phyloP scores from a whole-genome alignment of 306 rosid species.

The Begonia masoniana region DNA sequence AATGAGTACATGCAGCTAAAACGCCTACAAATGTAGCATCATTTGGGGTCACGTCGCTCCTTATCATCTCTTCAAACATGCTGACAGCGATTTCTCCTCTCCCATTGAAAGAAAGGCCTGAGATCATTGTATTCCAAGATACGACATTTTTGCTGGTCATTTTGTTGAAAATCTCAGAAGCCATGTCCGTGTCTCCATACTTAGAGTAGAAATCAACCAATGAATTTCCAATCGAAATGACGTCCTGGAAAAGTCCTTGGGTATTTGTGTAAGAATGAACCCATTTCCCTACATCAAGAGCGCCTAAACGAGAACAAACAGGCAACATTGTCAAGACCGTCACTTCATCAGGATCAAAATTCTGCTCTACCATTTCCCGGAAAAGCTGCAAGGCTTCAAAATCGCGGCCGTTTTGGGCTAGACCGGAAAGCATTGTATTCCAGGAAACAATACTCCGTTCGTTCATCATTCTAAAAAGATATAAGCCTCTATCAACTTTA shows the following conservation, averaged over 20 bases:
- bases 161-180: slow-evolving; percentile 31
- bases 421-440: slow-evolving; percentile 62
- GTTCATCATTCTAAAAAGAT: slow-evolving; percentile 43
- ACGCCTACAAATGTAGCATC: slow-evolving; percentile 55
- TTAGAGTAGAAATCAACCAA: slow-evolving; percentile 64
- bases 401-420: slow-evolving; percentile 29
- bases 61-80: slow-evolving; percentile 55
- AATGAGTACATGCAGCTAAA: slow-evolving; percentile 64
- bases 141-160: slow-evolving; percentile 46
- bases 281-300: slow-evolving; percentile 50
- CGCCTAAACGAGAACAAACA: slow-evolving; percentile 60
- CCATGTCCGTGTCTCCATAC: slow-evolving; percentile 45
- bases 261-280: slow-evolving; percentile 32
- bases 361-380: slow-evolving; percentile 34
- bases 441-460: slow-evolving; percentile 56
- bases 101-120: slow-evolving; percentile 70
- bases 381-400: slow-evolving; percentile 43
- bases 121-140: slow-evolving; percentile 67
- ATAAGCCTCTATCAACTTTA: slow-evolving; percentile 30
- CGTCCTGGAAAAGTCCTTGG: slow-evolving; percentile 20
- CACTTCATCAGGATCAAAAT: slow-evolving; percentile 57
- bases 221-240: slow-evolving; percentile 42
- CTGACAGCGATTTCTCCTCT: slow-evolving; percentile 50
- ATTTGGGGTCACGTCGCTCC: slow-evolving; percentile 30
- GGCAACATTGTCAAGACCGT: slow-evolving; percentile 61